phyloP scores from a whole-genome alignment of 1,284 basidiomycete genomes.

The Peniophora sp. region DNA sequence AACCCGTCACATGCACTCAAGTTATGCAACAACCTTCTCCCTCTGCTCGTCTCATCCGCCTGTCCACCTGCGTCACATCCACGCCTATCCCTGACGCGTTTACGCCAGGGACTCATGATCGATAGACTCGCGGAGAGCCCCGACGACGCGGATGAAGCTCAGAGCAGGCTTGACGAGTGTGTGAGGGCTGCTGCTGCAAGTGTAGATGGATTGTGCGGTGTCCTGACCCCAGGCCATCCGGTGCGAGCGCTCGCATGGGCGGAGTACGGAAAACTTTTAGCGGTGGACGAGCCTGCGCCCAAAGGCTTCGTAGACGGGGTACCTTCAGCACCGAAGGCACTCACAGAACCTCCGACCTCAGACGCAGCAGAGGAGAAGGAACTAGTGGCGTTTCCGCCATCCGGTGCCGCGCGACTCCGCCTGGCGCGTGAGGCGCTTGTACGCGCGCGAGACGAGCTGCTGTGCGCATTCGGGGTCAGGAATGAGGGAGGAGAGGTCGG shows the following conservation, averaged over 20 bases:
- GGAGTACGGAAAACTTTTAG: slow-evolving; percentile 76
- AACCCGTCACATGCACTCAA: slow-evolving; percentile 49
- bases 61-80: slow-evolving; percentile 64
- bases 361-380: slow-evolving; percentile 7
- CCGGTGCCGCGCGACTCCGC: slow-evolving; percentile 51
- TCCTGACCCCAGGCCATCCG: slow-evolving; percentile 71
- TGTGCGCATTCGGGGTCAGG: slow-evolving; percentile 51
- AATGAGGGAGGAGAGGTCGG: slow-evolving; percentile 62
- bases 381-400: slow-evolving; percentile 58
- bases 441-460: slow-evolving; percentile 49
- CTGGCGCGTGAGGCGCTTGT: slow-evolving; percentile 58
- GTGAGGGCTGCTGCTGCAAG: slow-evolving; percentile 51
- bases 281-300: slow-evolving; percentile 60
- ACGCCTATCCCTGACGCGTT: slow-evolving; percentile 63
- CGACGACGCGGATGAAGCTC: slow-evolving; percentile 29
- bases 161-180: slow-evolving; percentile 54
- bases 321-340: too few relatives aligned
- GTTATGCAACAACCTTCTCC: slow-evolving; percentile 60
- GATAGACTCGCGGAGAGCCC: slow-evolving; percentile 16
- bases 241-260: slow-evolving; percentile 68
- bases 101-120: slow-evolving; percentile 63
- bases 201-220: slow-evolving; percentile 43
- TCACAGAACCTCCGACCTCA: slow-evolving; percentile 3
- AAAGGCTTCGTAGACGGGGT: too few relatives aligned
- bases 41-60: slow-evolving; percentile 46